These are phyloP conservation scores for Microsporum ferrugineum DNA, from an alignment of 2,329 filamentous ascomycete species.

Conservation along the genomic window DNA sequence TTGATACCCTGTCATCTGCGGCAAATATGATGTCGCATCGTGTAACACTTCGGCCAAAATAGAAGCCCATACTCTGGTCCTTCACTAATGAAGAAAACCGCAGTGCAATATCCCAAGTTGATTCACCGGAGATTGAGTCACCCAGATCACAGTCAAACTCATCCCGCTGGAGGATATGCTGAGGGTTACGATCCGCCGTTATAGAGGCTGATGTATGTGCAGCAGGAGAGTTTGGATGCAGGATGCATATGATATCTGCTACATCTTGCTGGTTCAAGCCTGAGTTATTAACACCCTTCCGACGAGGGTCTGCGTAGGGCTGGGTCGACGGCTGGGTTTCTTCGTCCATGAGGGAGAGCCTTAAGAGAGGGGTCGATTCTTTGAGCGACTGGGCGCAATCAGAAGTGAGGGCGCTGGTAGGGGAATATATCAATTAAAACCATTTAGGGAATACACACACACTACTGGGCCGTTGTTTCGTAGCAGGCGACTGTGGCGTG, in stretches of 20 bases:
- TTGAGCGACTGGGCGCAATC: background rate
- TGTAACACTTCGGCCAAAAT: conserved; percentile 65
- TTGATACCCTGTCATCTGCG: conserved; percentile 69
- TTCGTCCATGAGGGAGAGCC: conserved; percentile 14
- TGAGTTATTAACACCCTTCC: conserved; percentile 67
- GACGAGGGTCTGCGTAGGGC: conserved; percentile 66
- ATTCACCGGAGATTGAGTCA: conserved; percentile 20
- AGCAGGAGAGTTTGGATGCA: conserved; percentile 64
- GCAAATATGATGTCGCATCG: conserved; percentile 63
- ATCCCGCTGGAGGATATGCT: conserved; percentile 49
- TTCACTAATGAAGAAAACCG: conserved; percentile 64
- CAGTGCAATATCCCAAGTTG: conserved; percentile 55
- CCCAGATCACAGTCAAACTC: conserved; percentile 32
- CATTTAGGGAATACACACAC: background rate
- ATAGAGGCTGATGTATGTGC: conserved; percentile 59
- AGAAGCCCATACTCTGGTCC: conserved; percentile 60
- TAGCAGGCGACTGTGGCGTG: background rate
- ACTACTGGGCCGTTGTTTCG: background rate
- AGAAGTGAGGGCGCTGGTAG: background rate
- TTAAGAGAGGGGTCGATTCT: background rate
- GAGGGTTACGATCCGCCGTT: conserved; percentile 41
- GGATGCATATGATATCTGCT: conserved; percentile 76
- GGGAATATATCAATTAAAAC: background rate
- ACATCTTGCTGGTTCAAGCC: conserved; percentile 73
- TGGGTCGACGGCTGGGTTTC: conserved; percentile 60